A percentile compares a stretch with the other conserved stretches of the same genome.
Conservation (phyloP, 2,329 filamentous ascomycete species). For the Helotiales sp. region DNA sequence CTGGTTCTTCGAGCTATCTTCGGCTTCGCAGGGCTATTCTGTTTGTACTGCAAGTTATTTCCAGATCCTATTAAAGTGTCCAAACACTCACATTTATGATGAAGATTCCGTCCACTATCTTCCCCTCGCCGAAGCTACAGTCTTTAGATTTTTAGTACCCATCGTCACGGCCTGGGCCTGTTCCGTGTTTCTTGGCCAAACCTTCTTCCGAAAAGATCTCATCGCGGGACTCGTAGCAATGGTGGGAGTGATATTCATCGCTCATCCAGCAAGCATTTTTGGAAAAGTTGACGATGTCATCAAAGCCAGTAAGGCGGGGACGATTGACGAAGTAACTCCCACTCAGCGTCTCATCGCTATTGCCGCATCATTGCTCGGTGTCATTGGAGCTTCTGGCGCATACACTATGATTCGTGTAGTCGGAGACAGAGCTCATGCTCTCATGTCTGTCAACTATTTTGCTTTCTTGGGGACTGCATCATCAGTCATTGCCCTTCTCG, state of each 20-base stretch:
- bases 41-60: constrained; percentile 45
- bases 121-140: constrained; percentile 84
- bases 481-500: constrained; percentile 54
- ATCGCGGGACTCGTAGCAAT: constrained; percentile 77
- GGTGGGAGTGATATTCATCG: constrained; percentile 81
- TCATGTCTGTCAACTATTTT: constrained; percentile 90
- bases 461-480: constrained; percentile 71
- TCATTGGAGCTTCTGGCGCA: constrained; percentile 75
- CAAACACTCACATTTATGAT: neutral
- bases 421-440: constrained; percentile 76
- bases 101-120: constrained; percentile 65
- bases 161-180: constrained; percentile 83
- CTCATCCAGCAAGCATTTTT: constrained; percentile 55
- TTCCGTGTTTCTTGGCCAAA: constrained; percentile 72
- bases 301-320: constrained; percentile 10
- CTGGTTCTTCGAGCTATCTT: constrained; percentile 70
- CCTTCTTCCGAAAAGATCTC: constrained; percentile 78
- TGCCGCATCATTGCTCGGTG: constrained; percentile 73
- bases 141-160: constrained; percentile 85
- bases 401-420: constrained; percentile 81
- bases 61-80: neutral
- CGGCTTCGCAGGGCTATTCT: constrained; percentile 80
- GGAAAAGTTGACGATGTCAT: constrained; percentile 25
- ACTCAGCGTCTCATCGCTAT: constrained; percentile 63
- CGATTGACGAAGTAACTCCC: constrained; percentile 32